Evolutionary conservation across 495 filamentous ascomycete species (phyloP).

Genomic region (Xylaria telfairii): DNA sequence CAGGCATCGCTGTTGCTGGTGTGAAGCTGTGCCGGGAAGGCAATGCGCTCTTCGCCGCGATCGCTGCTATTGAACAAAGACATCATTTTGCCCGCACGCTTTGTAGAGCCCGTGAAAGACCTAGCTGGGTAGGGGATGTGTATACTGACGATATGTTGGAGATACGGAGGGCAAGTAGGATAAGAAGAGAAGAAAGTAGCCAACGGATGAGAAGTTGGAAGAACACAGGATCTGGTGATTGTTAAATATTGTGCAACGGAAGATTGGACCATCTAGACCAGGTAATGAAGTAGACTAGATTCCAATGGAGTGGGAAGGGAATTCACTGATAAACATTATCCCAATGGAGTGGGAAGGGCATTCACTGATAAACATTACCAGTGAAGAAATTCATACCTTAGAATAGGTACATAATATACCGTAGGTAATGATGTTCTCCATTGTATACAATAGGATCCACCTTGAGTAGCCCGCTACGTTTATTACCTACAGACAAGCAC

Average conservation of each 20-base stretch:
- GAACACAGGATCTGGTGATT: neutral
- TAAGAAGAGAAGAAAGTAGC: neutral
- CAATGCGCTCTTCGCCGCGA: neutral
- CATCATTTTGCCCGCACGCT: neutral
- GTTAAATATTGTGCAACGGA: too few relatives aligned
- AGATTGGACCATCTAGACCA: too few relatives aligned
- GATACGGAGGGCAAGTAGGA: neutral
- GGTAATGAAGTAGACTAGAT: too few relatives aligned
- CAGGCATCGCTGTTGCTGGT: neutral
- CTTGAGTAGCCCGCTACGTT: neutral
- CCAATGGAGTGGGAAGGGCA: too few relatives aligned
- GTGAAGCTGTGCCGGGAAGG: neutral
- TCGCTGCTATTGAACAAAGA: neutral
- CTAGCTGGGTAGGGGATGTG: neutral
- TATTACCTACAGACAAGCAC: neutral
- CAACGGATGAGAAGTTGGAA: neutral
- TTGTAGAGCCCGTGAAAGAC: neutral
- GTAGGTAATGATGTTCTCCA: too few relatives aligned
- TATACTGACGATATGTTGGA: neutral
- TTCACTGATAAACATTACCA: too few relatives aligned
- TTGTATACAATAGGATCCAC: neutral
- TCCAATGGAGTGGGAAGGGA: too few relatives aligned
- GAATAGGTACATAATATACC: too few relatives aligned
- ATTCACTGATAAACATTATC: too few relatives aligned
- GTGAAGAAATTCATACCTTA: too few relatives aligned